Base-by-base conservation (phyloP, 1,284 basidiomycete genomes). In the Sphaerobolus stellatus region DNA sequence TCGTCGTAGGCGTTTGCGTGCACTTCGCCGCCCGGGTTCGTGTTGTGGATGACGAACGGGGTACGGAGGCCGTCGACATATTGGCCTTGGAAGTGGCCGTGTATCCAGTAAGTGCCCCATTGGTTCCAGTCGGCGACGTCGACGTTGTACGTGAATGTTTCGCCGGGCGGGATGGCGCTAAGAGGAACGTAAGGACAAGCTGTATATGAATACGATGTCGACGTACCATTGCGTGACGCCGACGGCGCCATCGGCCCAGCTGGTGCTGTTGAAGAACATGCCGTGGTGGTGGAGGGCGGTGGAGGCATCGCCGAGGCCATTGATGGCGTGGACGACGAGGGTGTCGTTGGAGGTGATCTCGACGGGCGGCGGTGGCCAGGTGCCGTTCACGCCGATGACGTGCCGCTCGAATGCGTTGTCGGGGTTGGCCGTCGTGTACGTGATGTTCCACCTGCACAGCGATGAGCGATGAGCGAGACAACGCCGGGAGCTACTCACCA, bases 101-200 rank as follows among this genome's bases (percentile, higher is more conserved):
- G 93, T 13, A 88, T 83, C 94, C 94, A 97, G 71, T 89, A 97
- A 2, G 92, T 92, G 4, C 94, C 94, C 73, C 81, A 81, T 67
- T 94, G 88, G 4, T 81, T 79, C 1, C 84, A 86, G 2, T 76
- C 66, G 59, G 84, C 76, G 52, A 93, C 81, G n/a, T 88, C 83
- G n/a, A 96, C 80, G 43, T 84, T 72, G 64, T 98, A 97, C 60
- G 84, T 83, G 62, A 93, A 86, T 1, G 81, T 79, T 49, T 80
- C 71, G 14, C 87, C 88, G 0, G 82, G 81, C 0, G 95, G 94
- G 30, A 96, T 92, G 33, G 91, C 89, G 65, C 94, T 91, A 54
- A 14, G 31, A 28, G 7, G 30, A 18, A 5, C 7, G 40, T 28
- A 20, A 45, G 18, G 16, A 22, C 41, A 16, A 45, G 25, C 38